Evolutionary conservation across 257 asterid species (phyloP).

Genomic region (Thymus mandschuricus): DNA sequence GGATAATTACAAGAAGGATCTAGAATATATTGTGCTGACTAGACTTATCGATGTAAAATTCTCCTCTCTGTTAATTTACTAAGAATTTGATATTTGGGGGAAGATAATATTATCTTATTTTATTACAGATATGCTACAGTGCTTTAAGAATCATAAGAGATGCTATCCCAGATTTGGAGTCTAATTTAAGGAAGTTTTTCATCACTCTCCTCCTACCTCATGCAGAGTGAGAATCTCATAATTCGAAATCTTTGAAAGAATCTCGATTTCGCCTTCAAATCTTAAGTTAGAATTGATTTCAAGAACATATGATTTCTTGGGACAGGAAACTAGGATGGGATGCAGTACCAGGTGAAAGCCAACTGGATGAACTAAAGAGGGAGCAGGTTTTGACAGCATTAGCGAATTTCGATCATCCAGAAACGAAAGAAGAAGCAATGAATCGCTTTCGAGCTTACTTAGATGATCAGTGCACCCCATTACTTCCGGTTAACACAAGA

Average conservation of each 20-base stretch:
- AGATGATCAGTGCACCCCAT: slow-evolving; percentile 34
- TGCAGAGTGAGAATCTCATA: slow-evolving; percentile 38
- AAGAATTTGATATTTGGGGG: too few species aligned
- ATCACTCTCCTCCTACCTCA: slow-evolving; percentile 39
- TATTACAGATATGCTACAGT: slow-evolving; percentile 32
- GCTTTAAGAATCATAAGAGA: slow-evolving; percentile 40
- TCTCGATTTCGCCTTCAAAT: slow-evolving; percentile 1
- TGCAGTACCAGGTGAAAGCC: slow-evolving; percentile 46
- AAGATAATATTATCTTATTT: neutral
- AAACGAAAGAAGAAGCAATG: slow-evolving; percentile 44
- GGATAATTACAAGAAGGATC: slow-evolving; percentile 41
- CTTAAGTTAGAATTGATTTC: neutral
- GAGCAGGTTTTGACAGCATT: slow-evolving; percentile 44
- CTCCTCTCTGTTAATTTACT: neutral
- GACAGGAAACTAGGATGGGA: slow-evolving; percentile 50
- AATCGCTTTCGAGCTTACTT: slow-evolving; percentile 42
- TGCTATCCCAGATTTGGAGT: slow-evolving; percentile 43
- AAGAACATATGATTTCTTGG: slow-evolving; percentile 5
- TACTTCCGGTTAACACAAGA: slow-evolving; percentile 47
- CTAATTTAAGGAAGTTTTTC: slow-evolving; percentile 39
- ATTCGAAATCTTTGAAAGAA: neutral
- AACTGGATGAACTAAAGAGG: slow-evolving; percentile 36
- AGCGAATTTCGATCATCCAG: slow-evolving; percentile 41
- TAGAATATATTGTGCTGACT: slow-evolving; percentile 41
- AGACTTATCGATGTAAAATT: slow-evolving; percentile 41